A percentile compares a stretch with the other conserved stretches of the same genome.
phyloP scores from a whole-genome alignment of 345 rosid species.

The Crucihimalaya himalaica region DNA sequence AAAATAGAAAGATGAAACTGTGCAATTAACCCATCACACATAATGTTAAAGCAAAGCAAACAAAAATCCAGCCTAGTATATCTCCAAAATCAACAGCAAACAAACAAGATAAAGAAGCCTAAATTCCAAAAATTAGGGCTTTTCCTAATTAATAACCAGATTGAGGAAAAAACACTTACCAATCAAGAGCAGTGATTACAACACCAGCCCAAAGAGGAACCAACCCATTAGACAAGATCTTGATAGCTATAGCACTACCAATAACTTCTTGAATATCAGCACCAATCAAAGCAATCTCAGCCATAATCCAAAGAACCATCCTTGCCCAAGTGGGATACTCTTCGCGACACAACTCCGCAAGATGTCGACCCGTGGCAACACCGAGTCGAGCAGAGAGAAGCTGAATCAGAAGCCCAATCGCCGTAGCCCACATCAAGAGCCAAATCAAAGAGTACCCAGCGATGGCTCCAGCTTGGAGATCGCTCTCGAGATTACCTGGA shows the following conservation, averaged over 20 bases:
- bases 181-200: constrained; percentile 78
- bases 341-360: constrained; percentile 88
- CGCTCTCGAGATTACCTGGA: constrained; percentile 95
- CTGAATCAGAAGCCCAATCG: constrained; percentile 87
- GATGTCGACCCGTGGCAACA: constrained; percentile 85
- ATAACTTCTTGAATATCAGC: constrained; percentile 96
- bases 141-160: not conserved
- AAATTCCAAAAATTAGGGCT: not conserved
- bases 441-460: constrained; percentile 93
- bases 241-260: constrained; percentile 93
- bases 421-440: constrained; percentile 95
- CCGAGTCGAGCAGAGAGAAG: constrained; percentile 91
- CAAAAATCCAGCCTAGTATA: not conserved
- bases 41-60: not conserved
- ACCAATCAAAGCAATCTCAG: constrained; percentile 91
- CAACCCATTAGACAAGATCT: constrained; percentile 79
- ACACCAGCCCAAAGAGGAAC: constrained; percentile 96
- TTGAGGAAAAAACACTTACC: constrained; percentile 48
- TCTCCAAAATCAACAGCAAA: not conserved
- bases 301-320: constrained; percentile 85
- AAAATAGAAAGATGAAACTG: constrained; percentile 89
- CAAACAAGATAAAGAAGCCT: not conserved
- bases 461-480: constrained; percentile 95
- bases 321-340: constrained; percentile 93
- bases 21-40: constrained; percentile 41